These are phyloP conservation scores for Emmonsiellopsis sp. DNA, from an alignment of 2,329 filamentous ascomycete genomes.

Conservation along the genomic window DNA sequence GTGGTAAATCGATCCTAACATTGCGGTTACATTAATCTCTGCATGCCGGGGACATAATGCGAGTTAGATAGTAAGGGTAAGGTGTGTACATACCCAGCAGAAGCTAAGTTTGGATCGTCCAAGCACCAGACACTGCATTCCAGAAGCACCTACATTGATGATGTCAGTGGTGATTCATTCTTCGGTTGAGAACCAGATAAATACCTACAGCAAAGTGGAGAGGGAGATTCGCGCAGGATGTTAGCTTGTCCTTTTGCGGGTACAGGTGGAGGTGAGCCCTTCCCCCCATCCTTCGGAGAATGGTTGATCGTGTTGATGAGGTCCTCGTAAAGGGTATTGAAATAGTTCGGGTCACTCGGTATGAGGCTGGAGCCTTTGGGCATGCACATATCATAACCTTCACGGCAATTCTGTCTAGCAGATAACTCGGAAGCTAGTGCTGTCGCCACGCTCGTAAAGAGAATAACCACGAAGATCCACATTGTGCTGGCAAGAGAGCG, in stretches of 20 bases:
- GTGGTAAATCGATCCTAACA: slow-evolving; percentile 42
- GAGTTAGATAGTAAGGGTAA: background rate
- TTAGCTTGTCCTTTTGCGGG: background rate
- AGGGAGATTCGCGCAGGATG: too few relatives aligned
- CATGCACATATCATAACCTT: slow-evolving; percentile 21
- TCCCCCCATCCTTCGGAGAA: background rate
- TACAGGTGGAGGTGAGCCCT: background rate
- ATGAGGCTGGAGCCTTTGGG: background rate
- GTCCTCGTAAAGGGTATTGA: too few relatives aligned
- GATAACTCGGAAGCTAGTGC: background rate
- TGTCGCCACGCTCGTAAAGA: background rate
- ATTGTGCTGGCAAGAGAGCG: background rate
- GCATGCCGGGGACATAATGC: background rate
- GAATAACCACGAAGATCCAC: background rate
- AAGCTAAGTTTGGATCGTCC: slow-evolving; percentile 35
- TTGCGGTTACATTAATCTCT: background rate
- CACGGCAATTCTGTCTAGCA: slow-evolving; percentile 12
- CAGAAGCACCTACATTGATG: background rate
- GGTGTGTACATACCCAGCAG: slow-evolving; percentile 32
- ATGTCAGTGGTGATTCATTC: background rate
- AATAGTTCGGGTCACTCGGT: too few relatives aligned
- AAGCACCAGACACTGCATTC: slow-evolving; percentile 34
- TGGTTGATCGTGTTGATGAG: too few relatives aligned
- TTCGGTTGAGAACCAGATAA: background rate
- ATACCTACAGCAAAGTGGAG: slow-evolving; percentile 17